Base-by-base conservation (phyloP, 352 stramenopile genomes). In the Lagenidium sp. region DNA sequence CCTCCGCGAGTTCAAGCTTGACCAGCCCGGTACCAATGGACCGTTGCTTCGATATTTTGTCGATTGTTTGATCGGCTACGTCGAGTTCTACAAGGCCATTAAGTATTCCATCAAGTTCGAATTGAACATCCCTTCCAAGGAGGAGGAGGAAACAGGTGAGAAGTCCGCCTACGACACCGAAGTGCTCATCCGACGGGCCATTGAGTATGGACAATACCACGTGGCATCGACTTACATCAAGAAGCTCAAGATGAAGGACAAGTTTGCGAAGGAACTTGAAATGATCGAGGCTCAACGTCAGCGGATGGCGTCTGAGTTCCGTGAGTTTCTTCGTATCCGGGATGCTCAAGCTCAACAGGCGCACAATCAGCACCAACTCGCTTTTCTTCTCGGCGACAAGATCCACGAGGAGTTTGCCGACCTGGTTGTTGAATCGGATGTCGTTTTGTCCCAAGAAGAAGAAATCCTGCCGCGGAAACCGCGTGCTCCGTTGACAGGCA, bases 71-170 rank as follows among this genome's bases (percentile, higher is more conserved):
- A 36, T 88, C n/a, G 47, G 41, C 4, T 71, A 85, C 31, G 48
- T 59, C 2, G 81, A 93, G 42, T 77, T 88, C 36, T 93, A 93
- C 75, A 93, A 93, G 51, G 76, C 81, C 2, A 86, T 93, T 52
- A 93, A 93, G 62, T 93, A 93, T 44, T 62, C 78, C 24, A 82
- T 85, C 53, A 93, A 93, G 50, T 90, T 93, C 44, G 73, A 68
- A 3, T 44, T 93, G 15, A 47, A 55, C 26, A 19, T 45, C 2
- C 40, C 39, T 2, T 44, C 57, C 1, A 55, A 59, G 23, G 65
- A 77, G 26, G 28, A 60, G 38, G 36, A 64, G 44, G 57, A 56
- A 35, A 58, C 54, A 35, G 47, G 59, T 13, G 62, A 64, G 21
- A 44, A 53, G 20, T 57, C 60, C 11, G 48, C 72, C 20, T 86